Conservation (phyloP, 768 basidiomycete genomes). For the Tylopilus balloui region DNA sequence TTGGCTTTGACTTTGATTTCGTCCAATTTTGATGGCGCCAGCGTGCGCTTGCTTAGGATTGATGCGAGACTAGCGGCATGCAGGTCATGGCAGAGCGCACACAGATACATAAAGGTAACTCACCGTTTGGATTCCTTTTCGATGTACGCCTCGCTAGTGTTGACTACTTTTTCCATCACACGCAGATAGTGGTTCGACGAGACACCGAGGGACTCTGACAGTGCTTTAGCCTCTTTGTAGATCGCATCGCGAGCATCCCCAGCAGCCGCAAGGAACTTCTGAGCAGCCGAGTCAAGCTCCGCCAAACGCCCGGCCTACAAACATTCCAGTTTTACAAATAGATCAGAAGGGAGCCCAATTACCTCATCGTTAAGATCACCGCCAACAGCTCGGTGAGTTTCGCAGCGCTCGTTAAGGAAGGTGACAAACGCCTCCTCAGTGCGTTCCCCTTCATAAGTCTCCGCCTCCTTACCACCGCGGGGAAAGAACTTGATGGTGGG, state of each 20-base stretch:
- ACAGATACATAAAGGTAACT: constrained; percentile 14
- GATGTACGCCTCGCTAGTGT: constrained; percentile 67
- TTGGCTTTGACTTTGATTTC: constrained; percentile 93
- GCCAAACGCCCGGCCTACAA: constrained; percentile 74
- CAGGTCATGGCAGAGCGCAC: constrained; percentile 6
- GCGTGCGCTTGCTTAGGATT: constrained; percentile 74
- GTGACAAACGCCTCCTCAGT: constrained; percentile 69
- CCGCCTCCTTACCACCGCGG: constrained; percentile 57
- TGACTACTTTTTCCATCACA: constrained; percentile 84
- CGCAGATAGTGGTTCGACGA: constrained; percentile 76
- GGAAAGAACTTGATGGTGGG: constrained; percentile 97
- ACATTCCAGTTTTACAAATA: constrained; percentile 5
- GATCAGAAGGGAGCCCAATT: constrained; percentile 13
- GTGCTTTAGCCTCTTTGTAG: constrained; percentile 55
- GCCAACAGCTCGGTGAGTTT: constrained; percentile 75
- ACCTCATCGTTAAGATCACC: constrained; percentile 76
- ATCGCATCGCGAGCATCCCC: constrained; percentile 56
- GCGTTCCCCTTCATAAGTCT: constrained; percentile 67
- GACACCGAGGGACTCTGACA: constrained; percentile 46
- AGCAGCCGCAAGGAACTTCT: constrained; percentile 63
- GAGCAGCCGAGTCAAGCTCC: constrained; percentile 73
- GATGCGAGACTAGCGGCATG: constrained; percentile 53
- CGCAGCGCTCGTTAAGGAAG: constrained; percentile 84
- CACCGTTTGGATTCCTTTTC: constrained; percentile 85
- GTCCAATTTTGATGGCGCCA: constrained; percentile 76